These are phyloP conservation scores for Talaromyces sp. DNA, from an alignment of 2,329 filamentous ascomycete species.

Conservation along the genomic window DNA sequence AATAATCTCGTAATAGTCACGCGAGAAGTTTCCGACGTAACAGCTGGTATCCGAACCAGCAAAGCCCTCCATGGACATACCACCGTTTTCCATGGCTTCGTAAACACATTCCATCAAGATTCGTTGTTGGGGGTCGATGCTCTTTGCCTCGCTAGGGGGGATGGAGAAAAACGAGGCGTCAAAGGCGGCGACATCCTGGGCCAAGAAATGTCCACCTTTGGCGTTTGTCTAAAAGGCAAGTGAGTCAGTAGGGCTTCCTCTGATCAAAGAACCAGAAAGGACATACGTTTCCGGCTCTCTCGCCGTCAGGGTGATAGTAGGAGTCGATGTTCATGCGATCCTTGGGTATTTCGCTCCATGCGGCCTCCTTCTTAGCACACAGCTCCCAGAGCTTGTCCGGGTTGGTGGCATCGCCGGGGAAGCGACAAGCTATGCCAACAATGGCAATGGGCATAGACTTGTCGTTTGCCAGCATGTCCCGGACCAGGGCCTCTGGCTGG, in stretches of 20 bases:
- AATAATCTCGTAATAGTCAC: constrained; percentile 19
- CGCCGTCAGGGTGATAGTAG: constrained; percentile 4
- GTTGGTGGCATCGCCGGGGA: constrained; percentile 2
- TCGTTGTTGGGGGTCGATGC: constrained; percentile 17
- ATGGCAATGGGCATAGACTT: constrained; percentile 9
- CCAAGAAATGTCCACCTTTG: constrained; percentile 3
- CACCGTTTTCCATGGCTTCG: constrained; percentile 24
- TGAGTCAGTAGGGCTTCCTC: neutral
- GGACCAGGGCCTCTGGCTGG: neutral
- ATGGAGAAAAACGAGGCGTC: constrained; percentile 22
- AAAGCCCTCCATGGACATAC: neutral
- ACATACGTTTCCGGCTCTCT: neutral
- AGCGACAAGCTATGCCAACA: constrained; percentile 9
- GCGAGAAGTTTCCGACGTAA: neutral
- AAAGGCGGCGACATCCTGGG: constrained; percentile 21
- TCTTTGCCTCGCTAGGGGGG: constrained; percentile 2
- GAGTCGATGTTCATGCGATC: constrained; percentile 1
- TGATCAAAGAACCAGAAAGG: neutral
- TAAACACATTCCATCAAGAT: constrained; percentile 24
- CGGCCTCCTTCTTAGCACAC: constrained; percentile 10
- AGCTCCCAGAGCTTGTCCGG: constrained; percentile 9
- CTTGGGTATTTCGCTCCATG: neutral
- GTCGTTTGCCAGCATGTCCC: neutral
- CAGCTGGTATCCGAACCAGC: neutral
- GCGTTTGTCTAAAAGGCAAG: constrained; percentile 7